These are phyloP conservation scores for Oryza nivara DNA, from an alignment of 176 grass and related monocot genomes.

Conservation along the genomic window DNA sequence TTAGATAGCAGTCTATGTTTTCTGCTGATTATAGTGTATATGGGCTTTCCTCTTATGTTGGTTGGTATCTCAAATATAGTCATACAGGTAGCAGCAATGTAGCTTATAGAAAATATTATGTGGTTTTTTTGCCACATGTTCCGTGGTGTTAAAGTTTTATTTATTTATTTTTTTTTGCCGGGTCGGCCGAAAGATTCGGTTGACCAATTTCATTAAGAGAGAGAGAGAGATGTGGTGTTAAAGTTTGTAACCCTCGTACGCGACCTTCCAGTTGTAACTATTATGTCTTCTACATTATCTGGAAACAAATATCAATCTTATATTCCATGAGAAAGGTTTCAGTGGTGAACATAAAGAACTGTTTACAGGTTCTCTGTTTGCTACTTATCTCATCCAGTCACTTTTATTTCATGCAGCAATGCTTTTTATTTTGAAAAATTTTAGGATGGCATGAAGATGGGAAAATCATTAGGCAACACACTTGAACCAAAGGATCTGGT, in stretches of 20 bases:
- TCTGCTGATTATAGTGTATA: not conserved
- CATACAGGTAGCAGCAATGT: not conserved
- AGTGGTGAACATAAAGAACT: not conserved
- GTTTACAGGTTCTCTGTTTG: not conserved
- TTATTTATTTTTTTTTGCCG: too few relatives aligned
- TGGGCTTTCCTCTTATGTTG: not conserved
- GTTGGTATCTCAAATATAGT: not conserved
- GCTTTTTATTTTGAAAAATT: constrained; percentile 72
- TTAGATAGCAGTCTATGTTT: not conserved
- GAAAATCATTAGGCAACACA: constrained; percentile 97
- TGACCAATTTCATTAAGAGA: too few relatives aligned
- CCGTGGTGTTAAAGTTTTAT: not conserved
- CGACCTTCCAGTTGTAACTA: not conserved
- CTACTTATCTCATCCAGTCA: constrained; percentile 42
- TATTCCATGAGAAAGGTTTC: not conserved
- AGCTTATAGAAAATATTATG: not conserved
- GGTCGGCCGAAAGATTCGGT: too few relatives aligned
- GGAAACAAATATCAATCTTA: constrained; percentile 4
- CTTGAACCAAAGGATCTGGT: constrained; percentile 95
- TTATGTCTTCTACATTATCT: not conserved
- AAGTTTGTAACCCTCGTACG: not conserved
- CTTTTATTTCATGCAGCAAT: constrained; percentile 58
- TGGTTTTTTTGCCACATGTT: not conserved
- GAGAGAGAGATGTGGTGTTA: not conserved
- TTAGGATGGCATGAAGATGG: constrained; percentile 99